These are phyloP conservation scores for Didymella segeticola DNA, from an alignment of 2,329 filamentous ascomycete genomes.

Conservation along the genomic window DNA sequence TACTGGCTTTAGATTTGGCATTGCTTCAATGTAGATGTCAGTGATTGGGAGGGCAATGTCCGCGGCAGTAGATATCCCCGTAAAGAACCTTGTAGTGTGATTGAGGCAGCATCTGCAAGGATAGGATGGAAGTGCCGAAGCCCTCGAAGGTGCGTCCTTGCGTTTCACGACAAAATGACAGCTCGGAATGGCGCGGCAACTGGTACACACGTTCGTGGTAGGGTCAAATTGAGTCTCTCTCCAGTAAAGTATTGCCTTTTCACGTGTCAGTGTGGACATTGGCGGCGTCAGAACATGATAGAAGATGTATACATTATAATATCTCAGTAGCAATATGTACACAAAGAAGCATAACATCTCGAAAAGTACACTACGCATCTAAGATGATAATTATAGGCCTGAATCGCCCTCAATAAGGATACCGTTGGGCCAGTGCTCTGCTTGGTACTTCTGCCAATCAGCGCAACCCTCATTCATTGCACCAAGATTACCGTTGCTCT, in stretches of 20 bases:
- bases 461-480: conserved; percentile 37
- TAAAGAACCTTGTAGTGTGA: neutral
- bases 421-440: conserved; percentile 5
- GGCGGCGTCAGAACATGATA: neutral
- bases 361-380: neutral
- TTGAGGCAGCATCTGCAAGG: neutral
- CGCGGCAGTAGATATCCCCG: neutral
- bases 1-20: no score
- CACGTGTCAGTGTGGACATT: no score
- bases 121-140: no score
- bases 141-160: neutral
- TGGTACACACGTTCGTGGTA: neutral
- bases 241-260: no score
- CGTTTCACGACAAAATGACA: no score
- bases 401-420: conserved; percentile 12
- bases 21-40: neutral
- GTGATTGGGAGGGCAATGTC: neutral
- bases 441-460: conserved; percentile 27
- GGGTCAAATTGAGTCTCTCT: no score
- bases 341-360: neutral
- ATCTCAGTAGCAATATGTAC: neutral
- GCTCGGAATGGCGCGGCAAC: neutral
- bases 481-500: conserved; percentile 22
- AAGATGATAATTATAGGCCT: neutral
- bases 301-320: neutral